Conservation (phyloP, 176 grass and related monocot genomes). For the Bolboschoenus planiculmis region DNA sequence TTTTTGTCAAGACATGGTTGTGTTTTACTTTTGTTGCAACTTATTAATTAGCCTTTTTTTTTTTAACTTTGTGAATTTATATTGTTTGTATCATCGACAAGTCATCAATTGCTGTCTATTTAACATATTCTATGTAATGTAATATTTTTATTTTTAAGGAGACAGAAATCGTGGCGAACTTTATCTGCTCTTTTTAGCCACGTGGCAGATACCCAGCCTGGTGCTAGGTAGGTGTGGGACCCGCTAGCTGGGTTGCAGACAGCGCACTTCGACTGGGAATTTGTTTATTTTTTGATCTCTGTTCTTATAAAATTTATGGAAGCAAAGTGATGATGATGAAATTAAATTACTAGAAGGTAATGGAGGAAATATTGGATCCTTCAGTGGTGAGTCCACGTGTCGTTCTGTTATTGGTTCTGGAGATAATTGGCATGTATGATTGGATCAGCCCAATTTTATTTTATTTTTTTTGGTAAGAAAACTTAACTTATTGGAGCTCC, state of each 20-base stretch:
- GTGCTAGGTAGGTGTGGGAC: not conserved
- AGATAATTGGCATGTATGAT: not conserved
- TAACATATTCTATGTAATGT: not conserved
- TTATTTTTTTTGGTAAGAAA: no score
- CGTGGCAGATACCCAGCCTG: not conserved
- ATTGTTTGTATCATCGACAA: not conserved
- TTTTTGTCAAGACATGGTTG: not conserved
- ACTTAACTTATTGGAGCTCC: no score
- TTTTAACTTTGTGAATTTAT: not conserved
- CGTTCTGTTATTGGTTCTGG: not conserved
- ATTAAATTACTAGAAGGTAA: not conserved
- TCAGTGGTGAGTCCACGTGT: not conserved
- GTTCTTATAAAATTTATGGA: not conserved
- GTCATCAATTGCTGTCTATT: not conserved
- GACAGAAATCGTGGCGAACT: not conserved
- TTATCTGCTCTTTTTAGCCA: not conserved
- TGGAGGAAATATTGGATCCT: not conserved
- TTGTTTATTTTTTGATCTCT: not conserved
- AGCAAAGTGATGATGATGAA: not conserved
- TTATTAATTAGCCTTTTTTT: not conserved
- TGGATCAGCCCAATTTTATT: no score
- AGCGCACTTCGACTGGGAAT: not conserved
- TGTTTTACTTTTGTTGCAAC: not conserved
- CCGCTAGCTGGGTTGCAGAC: not conserved
- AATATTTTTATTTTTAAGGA: no score